Conservation (phyloP, 768 basidiomycete species). For the Boletus vermiculosoides region DNA sequence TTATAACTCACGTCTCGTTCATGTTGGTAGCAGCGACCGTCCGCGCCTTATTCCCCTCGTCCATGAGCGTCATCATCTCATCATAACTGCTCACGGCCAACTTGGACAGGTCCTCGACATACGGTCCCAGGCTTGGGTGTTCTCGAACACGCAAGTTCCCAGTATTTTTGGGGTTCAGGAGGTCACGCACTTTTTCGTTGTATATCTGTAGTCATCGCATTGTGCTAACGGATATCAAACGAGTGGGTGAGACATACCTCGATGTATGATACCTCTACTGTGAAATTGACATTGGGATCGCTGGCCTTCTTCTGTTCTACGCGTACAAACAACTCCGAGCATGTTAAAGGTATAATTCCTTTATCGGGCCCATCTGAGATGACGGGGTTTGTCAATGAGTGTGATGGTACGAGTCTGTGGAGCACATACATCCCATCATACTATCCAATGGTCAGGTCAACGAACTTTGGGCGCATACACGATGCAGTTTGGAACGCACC, state of each 20-base stretch:
- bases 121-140: conserved; percentile 95
- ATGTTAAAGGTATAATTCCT: conserved; percentile 96
- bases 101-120: conserved; percentile 96
- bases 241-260: conserved; percentile 52
- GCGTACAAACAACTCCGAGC: conserved; percentile 86
- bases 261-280: conserved; percentile 98
- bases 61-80: conserved; percentile 99
- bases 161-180: conserved; percentile 95
- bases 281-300: conserved; percentile 74
- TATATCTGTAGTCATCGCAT: conserved; percentile 59
- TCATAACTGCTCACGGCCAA: conserved; percentile 88
- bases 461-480: not conserved
- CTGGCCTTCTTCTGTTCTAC: conserved; percentile 60
- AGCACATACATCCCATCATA: conserved; percentile 91
- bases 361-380: conserved; percentile 87
- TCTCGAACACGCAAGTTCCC: conserved; percentile 96
- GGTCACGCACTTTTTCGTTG: conserved; percentile 96
- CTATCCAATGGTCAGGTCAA: conserved; percentile 38
- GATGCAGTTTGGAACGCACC: conserved; percentile 46
- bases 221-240: not conserved
- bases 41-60: conserved; percentile 98
- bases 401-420: conserved; percentile 1
- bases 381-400: conserved; percentile 5
- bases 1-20: conserved; percentile 89
- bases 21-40: conserved; percentile 99